Evolutionary conservation across 164 flowering plant species (phyloP), one percentile per base, ranked within the genome.

Genomic region (Vitis vinifera): DNA sequence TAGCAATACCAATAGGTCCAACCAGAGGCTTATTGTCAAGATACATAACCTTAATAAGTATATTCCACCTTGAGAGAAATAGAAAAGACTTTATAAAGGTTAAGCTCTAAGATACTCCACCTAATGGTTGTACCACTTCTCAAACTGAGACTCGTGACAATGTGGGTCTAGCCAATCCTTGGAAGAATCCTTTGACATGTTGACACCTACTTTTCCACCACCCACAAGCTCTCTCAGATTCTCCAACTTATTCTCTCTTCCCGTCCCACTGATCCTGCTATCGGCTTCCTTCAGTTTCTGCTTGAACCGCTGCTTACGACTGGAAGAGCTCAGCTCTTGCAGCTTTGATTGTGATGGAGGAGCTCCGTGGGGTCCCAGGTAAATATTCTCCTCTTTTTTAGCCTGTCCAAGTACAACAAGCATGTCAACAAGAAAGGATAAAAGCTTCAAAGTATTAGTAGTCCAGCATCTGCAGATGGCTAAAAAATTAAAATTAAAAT

Each of bases 101-200:
- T 55, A 63, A 51, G 6, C 66, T 67, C 29, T 8, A 6, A 15
- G 2, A 55, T 17, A 23, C 52, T 55, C 74, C 23, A 37, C 23
- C 73, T 66, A 83, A 62, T 81, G 81, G 53, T 75, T 69, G 31
- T 62, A 56, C 79, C 80, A 49, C 82, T 76, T 88, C 81, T 93
- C 91, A 78, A 95, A 93, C 74, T 89, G 78, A 11, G 94, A 84
- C 65, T 95, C 99, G 69, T 95, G 83, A 78, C 98, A 96, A 78
- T 93, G 98, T 13, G 98, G 97, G 69, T 91, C 98, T 3, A 91
- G 92, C 99, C 99, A 95, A 65, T 90, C 97, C 77, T 84, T 82
- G 9, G 88, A 27, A 31, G 95, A 79, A 69, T 76, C 84, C 80
- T 87, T 95, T 13, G 87, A 63, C 89, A 82, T 78, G 55, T 69